A percentile compares a stretch with the other conserved stretches of the same genome.
These are phyloP conservation scores for Aureobasidium sp. DNA, from an alignment of 2,329 filamentous ascomycete species.

Conservation along the genomic window DNA sequence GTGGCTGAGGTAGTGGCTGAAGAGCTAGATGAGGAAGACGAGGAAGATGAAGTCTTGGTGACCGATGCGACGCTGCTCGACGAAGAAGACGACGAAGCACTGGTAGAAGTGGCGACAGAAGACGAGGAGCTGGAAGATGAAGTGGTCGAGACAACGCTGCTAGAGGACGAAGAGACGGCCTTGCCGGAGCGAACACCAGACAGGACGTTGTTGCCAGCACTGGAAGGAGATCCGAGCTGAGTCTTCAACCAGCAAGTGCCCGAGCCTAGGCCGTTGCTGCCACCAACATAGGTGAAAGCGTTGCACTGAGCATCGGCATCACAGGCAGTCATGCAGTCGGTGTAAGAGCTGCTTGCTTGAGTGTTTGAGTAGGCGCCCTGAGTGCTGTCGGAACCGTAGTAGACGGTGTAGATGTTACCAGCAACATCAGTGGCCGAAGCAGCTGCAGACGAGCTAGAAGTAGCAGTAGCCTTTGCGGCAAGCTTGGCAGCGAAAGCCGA, in stretches of 20 bases:
- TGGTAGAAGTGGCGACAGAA: neutral
- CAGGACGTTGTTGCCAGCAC: conserved; percentile 13
- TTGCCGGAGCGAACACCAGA: conserved; percentile 7
- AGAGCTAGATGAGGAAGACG: neutral
- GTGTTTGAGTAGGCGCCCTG: conserved; percentile 13
- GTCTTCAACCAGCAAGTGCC: neutral
- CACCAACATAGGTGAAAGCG: conserved; percentile 15
- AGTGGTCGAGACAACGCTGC: conserved; percentile 1
- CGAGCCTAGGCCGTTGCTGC: conserved; percentile 11
- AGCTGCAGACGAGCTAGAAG: neutral
- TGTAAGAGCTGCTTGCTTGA: conserved; percentile 10
- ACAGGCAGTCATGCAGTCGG: conserved; percentile 13
- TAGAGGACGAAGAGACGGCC: conserved; percentile 7
- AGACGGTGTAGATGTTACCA: conserved; percentile 9
- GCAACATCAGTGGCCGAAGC: conserved; percentile 13
- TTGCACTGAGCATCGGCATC: conserved; percentile 10
- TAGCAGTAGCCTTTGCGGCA: conserved; percentile 11
- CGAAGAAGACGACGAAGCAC: neutral
- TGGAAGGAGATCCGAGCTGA: conserved; percentile 5
- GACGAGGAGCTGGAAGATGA: neutral
- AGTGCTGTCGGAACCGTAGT: conserved; percentile 11
- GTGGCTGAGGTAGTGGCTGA: neutral
- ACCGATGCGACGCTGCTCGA: conserved; percentile 8
- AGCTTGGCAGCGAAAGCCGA: neutral
- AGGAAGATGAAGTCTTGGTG: conserved; percentile 7